phyloP scores from a whole-genome alignment of 1,284 basidiomycete genomes.

The Marasmius fiardii region DNA sequence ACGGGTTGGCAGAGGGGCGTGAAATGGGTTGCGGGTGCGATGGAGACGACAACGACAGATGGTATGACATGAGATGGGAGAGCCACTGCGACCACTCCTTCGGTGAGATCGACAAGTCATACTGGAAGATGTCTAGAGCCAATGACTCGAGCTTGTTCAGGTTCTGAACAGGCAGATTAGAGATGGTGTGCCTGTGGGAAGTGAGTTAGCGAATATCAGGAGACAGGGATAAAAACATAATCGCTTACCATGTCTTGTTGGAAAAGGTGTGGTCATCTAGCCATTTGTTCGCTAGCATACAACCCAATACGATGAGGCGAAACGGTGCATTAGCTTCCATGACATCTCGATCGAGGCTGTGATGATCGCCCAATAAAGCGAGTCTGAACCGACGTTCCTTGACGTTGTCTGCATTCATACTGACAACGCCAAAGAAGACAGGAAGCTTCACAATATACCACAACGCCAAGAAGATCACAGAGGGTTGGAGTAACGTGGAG shows the following conservation, averaged over 20 bases:
- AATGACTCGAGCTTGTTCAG: constrained; percentile 70
- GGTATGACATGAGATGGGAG: constrained; percentile 56
- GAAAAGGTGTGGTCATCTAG: constrained; percentile 90
- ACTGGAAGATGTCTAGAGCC: constrained; percentile 63
- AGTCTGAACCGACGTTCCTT: constrained; percentile 64
- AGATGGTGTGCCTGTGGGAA: constrained; percentile 67
- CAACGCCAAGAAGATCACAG: constrained; percentile 73
- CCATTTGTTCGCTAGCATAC: constrained; percentile 91
- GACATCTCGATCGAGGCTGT: constrained; percentile 46
- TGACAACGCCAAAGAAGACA: constrained; percentile 52
- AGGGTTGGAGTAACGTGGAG: constrained; percentile 79
- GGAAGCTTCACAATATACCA: constrained; percentile 84
- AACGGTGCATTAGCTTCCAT: constrained; percentile 61
- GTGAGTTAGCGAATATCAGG: constrained; percentile 4
- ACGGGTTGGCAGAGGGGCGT: constrained; percentile 67
- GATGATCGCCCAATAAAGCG: constrained; percentile 53
- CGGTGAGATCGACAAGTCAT: constrained; percentile 64
- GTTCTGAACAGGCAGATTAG: constrained; percentile 63
- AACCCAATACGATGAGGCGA: constrained; percentile 76
- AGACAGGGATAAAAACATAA: constrained; percentile 3
- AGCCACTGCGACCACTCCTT: constrained; percentile 71
- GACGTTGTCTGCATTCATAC: constrained; percentile 40
- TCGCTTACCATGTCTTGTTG: constrained; percentile 83
- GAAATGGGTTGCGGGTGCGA: constrained; percentile 72
- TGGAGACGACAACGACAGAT: constrained; percentile 55